Percentiles rank a stretch among this genome's conserved stretches.
phyloP scores from a whole-genome alignment of 495 filamentous ascomycete genomes.

The Aspergillus olivimuriae region DNA sequence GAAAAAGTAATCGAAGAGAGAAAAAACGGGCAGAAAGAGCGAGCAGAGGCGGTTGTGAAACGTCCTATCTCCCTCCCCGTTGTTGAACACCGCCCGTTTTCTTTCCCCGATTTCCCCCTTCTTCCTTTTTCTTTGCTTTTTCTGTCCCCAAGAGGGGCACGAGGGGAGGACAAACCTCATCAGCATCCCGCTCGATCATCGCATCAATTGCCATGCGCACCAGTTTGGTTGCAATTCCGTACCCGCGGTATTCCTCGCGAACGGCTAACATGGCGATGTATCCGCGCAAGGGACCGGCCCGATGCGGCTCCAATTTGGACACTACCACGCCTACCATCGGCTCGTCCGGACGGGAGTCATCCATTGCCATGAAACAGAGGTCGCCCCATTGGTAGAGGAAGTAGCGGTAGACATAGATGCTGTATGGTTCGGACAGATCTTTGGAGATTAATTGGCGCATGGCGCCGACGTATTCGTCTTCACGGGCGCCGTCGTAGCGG shows the following conservation, averaged over 20 bases:
- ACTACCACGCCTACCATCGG: constrained; percentile 84
- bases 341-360: constrained; percentile 33
- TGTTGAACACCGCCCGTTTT: too few species aligned
- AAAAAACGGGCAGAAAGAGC: constrained; percentile 4
- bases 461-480: constrained; percentile 72
- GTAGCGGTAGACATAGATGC: constrained; percentile 98
- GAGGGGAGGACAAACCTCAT: too few species aligned
- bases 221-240: constrained; percentile 85
- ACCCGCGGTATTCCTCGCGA: constrained; percentile 65
- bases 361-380: constrained; percentile 85
- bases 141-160: too few species aligned
- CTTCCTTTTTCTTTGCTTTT: too few species aligned
- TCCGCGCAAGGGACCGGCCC: constrained; percentile 72
- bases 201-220: constrained; percentile 88
- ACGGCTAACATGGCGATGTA: constrained; percentile 99
- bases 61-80: too few species aligned
- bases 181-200: constrained; percentile 77
- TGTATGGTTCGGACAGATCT: constrained; percentile 97
- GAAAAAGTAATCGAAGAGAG: constrained; percentile 9
- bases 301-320: constrained; percentile 88
- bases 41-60: too few species aligned
- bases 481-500: constrained; percentile 73
- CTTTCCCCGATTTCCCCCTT: too few species aligned
- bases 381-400: constrained; percentile 98
- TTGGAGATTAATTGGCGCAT: constrained; percentile 94